Evolutionary conservation across 106 monocot genomes (phyloP), one percentile per base, ranked within the genome.

Genomic region (Agapanthus africanus): DNA sequence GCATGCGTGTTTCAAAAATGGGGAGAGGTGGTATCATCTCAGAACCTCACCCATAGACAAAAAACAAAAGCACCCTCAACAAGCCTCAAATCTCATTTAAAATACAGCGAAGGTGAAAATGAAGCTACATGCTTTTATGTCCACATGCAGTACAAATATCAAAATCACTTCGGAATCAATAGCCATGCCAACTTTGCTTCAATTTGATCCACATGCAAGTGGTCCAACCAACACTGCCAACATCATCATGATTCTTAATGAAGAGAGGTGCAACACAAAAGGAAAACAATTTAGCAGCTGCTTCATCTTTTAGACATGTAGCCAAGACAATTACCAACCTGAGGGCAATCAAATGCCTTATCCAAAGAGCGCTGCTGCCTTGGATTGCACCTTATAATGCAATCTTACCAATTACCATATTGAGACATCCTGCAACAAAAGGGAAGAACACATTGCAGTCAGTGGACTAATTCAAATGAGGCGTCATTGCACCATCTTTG

Each of bases 321-420:
- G 56, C 56, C 56, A 56, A 56, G 56, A 56, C 56, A 56, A 26
- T 56, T 4, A 56, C 56, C 56, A 27, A 56, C 26, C 28, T 16
- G 6, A 11, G n/a, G 28, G 56, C 56, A 56, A 26, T 56, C 56
- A 56, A 2, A 7, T 11, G 13, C 11, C 56, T 56, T 28, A 18
- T 28, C 56, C 11, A 11, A 56, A 10, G 56, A 56, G 56, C 30
- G 56, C 56, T 56, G 56, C 56, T 56, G 4, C 15, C 56, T 28
- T 56, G 56, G 56, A 56, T 14, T 56, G 56, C 56, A 56, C 56
- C 56, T 56, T 9, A 5, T 10, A 30, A 7, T 27, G 56, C 28
- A 30, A 30, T 56, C 56, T 28, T n/a, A n/a, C n/a, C n/a, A n/a
- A n/a, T n/a, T n/a, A n/a, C 25, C 28, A 11, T 14, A 30, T 26